These are phyloP conservation scores for Solanum aculeatissimum DNA, from an alignment of 305 asterid species.

Conservation along the genomic window DNA sequence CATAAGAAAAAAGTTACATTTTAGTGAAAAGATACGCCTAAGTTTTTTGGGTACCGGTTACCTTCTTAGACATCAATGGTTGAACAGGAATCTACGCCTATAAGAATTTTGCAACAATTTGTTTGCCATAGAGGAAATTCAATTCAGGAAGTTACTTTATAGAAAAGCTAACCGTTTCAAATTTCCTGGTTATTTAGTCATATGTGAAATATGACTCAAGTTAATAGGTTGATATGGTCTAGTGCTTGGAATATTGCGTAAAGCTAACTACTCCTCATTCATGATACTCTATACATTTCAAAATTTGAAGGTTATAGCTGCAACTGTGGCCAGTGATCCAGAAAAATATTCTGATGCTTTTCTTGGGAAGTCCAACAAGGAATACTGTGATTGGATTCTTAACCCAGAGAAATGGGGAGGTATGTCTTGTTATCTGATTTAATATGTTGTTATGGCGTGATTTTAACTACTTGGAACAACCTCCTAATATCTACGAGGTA, in stretches of 20 bases:
- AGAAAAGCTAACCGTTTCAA: not conserved
- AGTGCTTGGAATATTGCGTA: not conserved
- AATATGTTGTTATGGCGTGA: not conserved
- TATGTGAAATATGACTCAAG: not conserved
- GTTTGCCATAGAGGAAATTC: not conserved
- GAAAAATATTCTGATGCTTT: conserved; percentile 72
- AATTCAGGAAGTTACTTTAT: not conserved
- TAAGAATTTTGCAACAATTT: not conserved
- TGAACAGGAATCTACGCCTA: not conserved
- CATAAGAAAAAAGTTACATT: not conserved
- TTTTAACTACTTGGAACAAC: not conserved
- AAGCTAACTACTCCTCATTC: not conserved
- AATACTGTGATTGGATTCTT: conserved; percentile 87
- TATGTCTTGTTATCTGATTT: conserved; percentile 9
- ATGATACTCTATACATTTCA: conserved; percentile 2
- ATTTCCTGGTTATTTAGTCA: not conserved
- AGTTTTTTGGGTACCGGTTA: not conserved
- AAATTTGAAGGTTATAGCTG: conserved; percentile 75
- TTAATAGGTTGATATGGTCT: not conserved
- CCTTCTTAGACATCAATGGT: not conserved
- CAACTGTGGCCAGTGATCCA: conserved; percentile 77
- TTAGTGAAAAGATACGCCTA: not conserved
- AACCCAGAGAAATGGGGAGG: conserved; percentile 99
- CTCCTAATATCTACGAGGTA: not conserved
- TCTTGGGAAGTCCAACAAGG: conserved; percentile 77